phyloP scores from a whole-genome alignment of 177 flowering plant species.

The Vitis hybrid region DNA sequence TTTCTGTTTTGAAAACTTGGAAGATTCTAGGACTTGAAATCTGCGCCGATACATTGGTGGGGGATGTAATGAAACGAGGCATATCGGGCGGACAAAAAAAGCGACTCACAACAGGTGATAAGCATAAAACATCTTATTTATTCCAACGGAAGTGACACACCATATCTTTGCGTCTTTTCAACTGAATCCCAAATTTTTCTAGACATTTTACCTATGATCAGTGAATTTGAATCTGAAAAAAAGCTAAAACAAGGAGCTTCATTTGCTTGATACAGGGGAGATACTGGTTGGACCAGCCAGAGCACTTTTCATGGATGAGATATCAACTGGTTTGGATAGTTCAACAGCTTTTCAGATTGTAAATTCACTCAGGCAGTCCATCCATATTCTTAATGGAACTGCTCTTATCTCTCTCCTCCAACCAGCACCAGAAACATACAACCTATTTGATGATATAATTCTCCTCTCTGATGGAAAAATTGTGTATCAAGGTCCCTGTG shows the following conservation, averaged over 20 bases:
- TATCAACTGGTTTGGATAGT: constrained; percentile 38
- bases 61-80: constrained; percentile 38
- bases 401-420: constrained; percentile 35
- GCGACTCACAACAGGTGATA: constrained; percentile 35
- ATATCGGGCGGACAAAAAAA: constrained; percentile 41
- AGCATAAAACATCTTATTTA: background rate
- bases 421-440: constrained; percentile 37
- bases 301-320: constrained; percentile 40
- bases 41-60: constrained; percentile 39
- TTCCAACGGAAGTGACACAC: no score
- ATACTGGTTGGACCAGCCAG: constrained; percentile 44
- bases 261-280: constrained; percentile 23
- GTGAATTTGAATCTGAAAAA: no score
- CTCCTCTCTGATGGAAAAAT: constrained; percentile 38
- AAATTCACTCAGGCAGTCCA: constrained; percentile 25
- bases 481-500: constrained; percentile 39
- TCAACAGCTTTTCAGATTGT: constrained; percentile 38
- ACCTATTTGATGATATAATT: constrained; percentile 36
- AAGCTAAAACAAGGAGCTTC: no score
- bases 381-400: constrained; percentile 35
- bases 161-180: no score
- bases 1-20: background rate
- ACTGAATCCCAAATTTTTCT: no score
- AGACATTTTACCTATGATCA: no score
- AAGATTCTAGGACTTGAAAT: constrained; percentile 37